Evolutionary conservation across 2,329 filamentous ascomycete species (phyloP).

Genomic region (Rhynchosporium agropyri): DNA sequence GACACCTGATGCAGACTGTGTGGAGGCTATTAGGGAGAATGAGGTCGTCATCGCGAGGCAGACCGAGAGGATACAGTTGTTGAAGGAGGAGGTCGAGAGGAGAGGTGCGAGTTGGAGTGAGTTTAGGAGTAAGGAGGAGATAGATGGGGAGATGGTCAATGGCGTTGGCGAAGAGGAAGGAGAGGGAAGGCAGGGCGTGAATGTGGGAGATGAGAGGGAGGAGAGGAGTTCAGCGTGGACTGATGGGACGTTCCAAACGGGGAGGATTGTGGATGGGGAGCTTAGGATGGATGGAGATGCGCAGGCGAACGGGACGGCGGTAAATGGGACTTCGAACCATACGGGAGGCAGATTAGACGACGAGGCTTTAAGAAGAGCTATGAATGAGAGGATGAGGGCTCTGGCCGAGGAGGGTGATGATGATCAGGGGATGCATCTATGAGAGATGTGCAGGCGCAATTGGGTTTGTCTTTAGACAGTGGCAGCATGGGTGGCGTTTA

Average conservation of each 20-base stretch:
- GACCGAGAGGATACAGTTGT: slow-evolving; percentile 63
- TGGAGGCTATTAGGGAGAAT: slow-evolving; percentile 75
- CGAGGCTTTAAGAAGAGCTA: slow-evolving; percentile 58
- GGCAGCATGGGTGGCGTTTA: slow-evolving; percentile 31
- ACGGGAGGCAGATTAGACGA: slow-evolving; percentile 56
- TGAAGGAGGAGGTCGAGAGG: slow-evolving; percentile 63
- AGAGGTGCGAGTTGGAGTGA: slow-evolving; percentile 60
- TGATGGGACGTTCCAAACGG: slow-evolving; percentile 66
- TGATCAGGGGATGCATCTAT: slow-evolving; percentile 66
- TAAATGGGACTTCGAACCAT: slow-evolving; percentile 26
- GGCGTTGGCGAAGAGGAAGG: slow-evolving; percentile 26
- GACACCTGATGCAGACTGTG: slow-evolving; percentile 68
- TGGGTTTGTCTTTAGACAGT: background rate
- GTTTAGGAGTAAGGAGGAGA: slow-evolving; percentile 54
- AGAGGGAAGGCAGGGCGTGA: slow-evolving; percentile 12
- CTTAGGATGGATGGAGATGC: slow-evolving; percentile 48
- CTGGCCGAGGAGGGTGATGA: slow-evolving; percentile 50
- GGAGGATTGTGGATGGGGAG: slow-evolving; percentile 56
- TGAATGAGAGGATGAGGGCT: slow-evolving; percentile 57
- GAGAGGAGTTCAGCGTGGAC: slow-evolving; percentile 51
- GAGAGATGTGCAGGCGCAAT: slow-evolving; percentile 29
- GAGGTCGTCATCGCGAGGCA: slow-evolving; percentile 68
- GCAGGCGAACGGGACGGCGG: slow-evolving; percentile 20
- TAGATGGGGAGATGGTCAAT: slow-evolving; percentile 39
- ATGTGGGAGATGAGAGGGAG: slow-evolving; percentile 14